Evolutionary conservation across 805 yeast genomes (phyloP).

Genomic region (Myxozyma lipomycoides): DNA sequence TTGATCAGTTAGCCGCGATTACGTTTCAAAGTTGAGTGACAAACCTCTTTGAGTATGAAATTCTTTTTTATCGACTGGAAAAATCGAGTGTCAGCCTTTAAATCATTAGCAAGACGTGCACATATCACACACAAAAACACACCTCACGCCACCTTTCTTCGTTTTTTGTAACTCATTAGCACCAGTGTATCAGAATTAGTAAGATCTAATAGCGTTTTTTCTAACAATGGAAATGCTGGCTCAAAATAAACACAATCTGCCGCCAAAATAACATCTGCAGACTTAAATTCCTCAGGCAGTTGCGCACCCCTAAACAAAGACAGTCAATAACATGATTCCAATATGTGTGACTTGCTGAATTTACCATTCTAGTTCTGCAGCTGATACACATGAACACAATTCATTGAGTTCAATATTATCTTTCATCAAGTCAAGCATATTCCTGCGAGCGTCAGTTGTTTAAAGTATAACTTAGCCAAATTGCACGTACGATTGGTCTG

Average conservation of each 20-base stretch:
- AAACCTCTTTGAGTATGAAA: conserved; percentile 35
- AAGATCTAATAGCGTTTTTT: conserved; percentile 47
- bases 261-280: conserved; percentile 49
- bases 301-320: conserved; percentile 38
- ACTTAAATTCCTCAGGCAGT: conserved; percentile 39
- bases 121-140: neutral
- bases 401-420: conserved; percentile 45
- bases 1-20: conserved; percentile 12
- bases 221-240: conserved; percentile 50
- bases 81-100: conserved; percentile 37
- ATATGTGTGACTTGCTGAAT: conserved; percentile 28
- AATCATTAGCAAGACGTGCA: neutral
- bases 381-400: conserved; percentile 39
- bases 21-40: conserved; percentile 25
- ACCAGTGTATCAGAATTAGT: conserved; percentile 42
- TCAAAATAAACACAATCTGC: conserved; percentile 61
- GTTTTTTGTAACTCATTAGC: conserved; percentile 51
- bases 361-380: conserved; percentile 46
- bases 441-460: conserved; percentile 28
- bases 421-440: conserved; percentile 47
- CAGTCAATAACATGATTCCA: neutral
- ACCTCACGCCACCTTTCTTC: conserved; percentile 42
- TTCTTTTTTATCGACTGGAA: conserved; percentile 35
- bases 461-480: too few relatives aligned
- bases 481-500: conserved; percentile 45